Evolutionary conservation across 306 rosid genomes (phyloP).

Genomic region (Begonia peltatifolia): DNA sequence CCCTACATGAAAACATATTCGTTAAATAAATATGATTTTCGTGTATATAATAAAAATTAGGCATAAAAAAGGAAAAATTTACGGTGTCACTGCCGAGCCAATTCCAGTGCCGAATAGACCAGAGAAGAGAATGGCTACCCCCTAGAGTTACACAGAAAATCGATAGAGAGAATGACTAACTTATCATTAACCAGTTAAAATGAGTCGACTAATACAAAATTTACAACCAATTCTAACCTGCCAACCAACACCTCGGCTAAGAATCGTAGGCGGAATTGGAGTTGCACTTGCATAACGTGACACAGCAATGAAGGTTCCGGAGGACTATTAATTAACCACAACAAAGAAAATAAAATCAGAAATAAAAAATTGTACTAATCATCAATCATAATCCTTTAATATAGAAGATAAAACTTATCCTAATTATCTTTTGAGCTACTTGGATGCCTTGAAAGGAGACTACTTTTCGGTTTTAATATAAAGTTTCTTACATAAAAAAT

Average conservation of each 20-base stretch:
- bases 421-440: too few relatives aligned
- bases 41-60: background rate
- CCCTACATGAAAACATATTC: conserved; percentile 20
- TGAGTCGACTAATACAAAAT: conserved; percentile 1
- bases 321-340: conserved; percentile 39
- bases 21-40: too few relatives aligned
- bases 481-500: too few relatives aligned
- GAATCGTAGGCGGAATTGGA: conserved; percentile 76
- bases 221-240: conserved; percentile 26
- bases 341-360: background rate
- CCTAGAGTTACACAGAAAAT: conserved; percentile 19
- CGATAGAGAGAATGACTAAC: background rate
- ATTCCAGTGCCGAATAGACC: conserved; percentile 91
- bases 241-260: conserved; percentile 98
- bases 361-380: background rate
- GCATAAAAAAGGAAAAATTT: conserved; percentile 16
- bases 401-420: background rate
- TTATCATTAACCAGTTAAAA: background rate
- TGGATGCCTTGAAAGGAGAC: too few relatives aligned
- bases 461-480: too few relatives aligned
- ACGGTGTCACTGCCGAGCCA: conserved; percentile 91
- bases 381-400: too few relatives aligned
- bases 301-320: conserved; percentile 75
- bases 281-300: conserved; percentile 92
- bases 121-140: conserved; percentile 74